These are phyloP conservation scores for Kodamaea restingae DNA, from an alignment of 805 yeast genomes.

Conservation along the genomic window DNA sequence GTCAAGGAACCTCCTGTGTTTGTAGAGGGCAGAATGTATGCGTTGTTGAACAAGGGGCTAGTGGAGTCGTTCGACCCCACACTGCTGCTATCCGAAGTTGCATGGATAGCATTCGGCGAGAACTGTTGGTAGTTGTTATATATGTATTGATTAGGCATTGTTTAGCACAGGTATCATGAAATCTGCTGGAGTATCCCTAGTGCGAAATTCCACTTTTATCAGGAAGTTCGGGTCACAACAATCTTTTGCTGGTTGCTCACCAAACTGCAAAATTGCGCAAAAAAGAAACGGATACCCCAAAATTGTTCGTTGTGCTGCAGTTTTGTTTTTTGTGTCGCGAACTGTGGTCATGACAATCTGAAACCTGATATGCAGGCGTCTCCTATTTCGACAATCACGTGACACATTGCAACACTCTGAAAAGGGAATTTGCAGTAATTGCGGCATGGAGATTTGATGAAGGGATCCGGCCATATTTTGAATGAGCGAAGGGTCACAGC, in stretches of 20 bases:
- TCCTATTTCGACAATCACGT: slow-evolving; percentile 2
- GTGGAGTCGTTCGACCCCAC: slow-evolving; percentile 8
- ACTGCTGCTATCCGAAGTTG: slow-evolving; percentile 8
- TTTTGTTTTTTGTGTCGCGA: neutral
- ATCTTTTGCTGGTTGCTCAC: neutral
- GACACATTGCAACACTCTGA: slow-evolving; percentile 1
- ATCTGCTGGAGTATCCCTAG: neutral
- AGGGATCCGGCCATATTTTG: too few species aligned
- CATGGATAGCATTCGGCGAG: slow-evolving; percentile 27
- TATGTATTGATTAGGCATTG: slow-evolving; percentile 35
- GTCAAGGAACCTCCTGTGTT: slow-evolving; percentile 10
- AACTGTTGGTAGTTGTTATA: slow-evolving; percentile 32
- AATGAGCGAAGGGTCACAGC: too few species aligned
- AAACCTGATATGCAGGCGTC: neutral
- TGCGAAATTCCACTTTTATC: slow-evolving; percentile 1
- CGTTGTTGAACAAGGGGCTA: slow-evolving; percentile 30
- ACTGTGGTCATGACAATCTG: neutral
- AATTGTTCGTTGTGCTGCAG: neutral
- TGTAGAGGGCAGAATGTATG: slow-evolving; percentile 19
- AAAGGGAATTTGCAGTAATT: slow-evolving; percentile 6
- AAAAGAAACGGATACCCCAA: neutral
- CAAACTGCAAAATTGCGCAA: neutral
- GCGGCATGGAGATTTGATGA: too few species aligned
- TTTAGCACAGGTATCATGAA: slow-evolving; percentile 8
- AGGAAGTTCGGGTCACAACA: slow-evolving; percentile 1